Evolutionary conservation across 805 yeast genomes (phyloP).

Genomic region (Candida verbasci): DNA sequence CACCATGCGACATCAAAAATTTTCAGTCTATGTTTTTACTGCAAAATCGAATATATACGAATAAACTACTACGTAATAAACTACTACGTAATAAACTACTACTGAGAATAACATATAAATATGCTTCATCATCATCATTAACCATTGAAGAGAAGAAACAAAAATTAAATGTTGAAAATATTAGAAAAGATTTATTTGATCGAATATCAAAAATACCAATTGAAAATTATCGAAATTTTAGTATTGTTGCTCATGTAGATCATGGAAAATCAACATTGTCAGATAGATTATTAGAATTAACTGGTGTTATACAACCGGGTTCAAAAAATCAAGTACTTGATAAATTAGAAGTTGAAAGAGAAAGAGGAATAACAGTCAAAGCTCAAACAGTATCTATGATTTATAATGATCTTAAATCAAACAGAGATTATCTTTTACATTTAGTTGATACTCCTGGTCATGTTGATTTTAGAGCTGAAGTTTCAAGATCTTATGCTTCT

Average conservation of each 20-base stretch:
- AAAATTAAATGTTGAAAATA: slow-evolving; percentile 27
- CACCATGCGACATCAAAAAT: slow-evolving; percentile 2
- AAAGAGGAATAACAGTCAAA: slow-evolving; percentile 93
- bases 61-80: too few relatives aligned
- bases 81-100: neutral
- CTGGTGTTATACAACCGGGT: slow-evolving; percentile 82
- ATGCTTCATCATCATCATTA: neutral
- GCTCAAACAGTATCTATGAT: slow-evolving; percentile 97
- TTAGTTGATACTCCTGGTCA: slow-evolving; percentile 98
- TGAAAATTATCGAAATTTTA: slow-evolving; percentile 80
- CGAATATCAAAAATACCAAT: slow-evolving; percentile 78
- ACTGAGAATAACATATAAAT: neutral
- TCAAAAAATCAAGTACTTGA: slow-evolving; percentile 81
- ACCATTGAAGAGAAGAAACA: slow-evolving; percentile 19
- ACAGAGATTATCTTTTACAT: slow-evolving; percentile 77
- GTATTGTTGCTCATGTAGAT: slow-evolving; percentile 95
- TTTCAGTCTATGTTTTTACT: neutral
- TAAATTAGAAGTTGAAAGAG: slow-evolving; percentile 89
- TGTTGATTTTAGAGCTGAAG: slow-evolving; percentile 93
- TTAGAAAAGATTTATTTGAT: slow-evolving; percentile 37
- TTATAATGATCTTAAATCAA: slow-evolving; percentile 52
- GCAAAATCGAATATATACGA: neutral
- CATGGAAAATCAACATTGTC: slow-evolving; percentile 86
- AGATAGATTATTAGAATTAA: slow-evolving; percentile 80
- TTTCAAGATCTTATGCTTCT: slow-evolving; percentile 88